phyloP scores from a whole-genome alignment of 306 rosid species.

The Dryas octopetala region DNA sequence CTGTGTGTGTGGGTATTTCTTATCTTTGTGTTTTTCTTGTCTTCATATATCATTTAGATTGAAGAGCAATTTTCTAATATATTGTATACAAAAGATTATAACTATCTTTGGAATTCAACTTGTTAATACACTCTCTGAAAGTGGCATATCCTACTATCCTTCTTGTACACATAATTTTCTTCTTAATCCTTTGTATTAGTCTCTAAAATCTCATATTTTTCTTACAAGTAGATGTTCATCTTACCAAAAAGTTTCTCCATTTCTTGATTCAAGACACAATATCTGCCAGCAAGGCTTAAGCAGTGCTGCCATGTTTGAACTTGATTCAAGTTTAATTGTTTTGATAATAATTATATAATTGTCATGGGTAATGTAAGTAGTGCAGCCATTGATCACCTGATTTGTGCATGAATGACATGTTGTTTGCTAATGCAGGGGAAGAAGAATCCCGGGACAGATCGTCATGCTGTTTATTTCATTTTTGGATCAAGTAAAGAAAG shows the following conservation, averaged over 20 bases:
- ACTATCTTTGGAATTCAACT: no score
- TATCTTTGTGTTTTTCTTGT: no score
- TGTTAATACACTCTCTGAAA: no score
- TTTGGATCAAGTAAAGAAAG: constrained; percentile 51
- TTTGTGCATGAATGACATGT: not conserved
- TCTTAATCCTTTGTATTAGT: not conserved
- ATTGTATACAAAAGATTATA: no score
- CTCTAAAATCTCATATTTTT: not conserved
- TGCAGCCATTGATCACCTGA: not conserved
- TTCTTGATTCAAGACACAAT: not conserved
- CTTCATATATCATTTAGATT: no score
- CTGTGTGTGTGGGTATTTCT: no score
- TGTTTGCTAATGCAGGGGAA: constrained; percentile 66
- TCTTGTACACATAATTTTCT: not conserved
- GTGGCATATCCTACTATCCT: no score
- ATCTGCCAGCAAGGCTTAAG: no score
- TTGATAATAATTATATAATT: not conserved
- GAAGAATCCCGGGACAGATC: constrained; percentile 75
- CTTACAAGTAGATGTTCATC: not conserved
- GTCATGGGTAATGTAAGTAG: not conserved
- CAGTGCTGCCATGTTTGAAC: no score
- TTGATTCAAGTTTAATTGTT: not conserved
- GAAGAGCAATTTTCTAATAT: no score
- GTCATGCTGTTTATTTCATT: constrained; percentile 20
- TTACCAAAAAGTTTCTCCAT: not conserved